A percentile compares a stretch with the other conserved stretches of the same genome.
phyloP scores from a whole-genome alignment of 768 basidiomycete genomes.

The Rossbeevera mucosa region DNA sequence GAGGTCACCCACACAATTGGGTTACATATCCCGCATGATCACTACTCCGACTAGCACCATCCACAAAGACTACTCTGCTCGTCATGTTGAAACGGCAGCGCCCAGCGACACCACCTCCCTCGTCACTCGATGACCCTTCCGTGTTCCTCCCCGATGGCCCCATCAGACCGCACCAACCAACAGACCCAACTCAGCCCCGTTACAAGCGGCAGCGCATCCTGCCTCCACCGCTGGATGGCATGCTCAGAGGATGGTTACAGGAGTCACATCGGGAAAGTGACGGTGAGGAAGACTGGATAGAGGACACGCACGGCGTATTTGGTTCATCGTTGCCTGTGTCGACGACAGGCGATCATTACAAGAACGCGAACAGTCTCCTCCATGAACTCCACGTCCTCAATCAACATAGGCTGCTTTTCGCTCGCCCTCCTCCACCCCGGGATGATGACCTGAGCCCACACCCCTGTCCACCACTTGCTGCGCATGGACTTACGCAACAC shows the following conservation, averaged over 20 bases:
- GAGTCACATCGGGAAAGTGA: constrained; percentile 21
- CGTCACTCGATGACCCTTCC: constrained; percentile 25
- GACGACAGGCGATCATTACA: constrained; percentile 41
- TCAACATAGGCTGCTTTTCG: constrained; percentile 55
- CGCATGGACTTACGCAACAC: neutral
- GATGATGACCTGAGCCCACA: constrained; percentile 6
- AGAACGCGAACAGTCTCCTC: constrained; percentile 57
- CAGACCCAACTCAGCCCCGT: constrained; percentile 25
- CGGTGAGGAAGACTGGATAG: constrained; percentile 32
- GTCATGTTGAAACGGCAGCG: constrained; percentile 55
- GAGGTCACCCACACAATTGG: constrained; percentile 8
- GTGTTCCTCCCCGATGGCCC: constrained; percentile 15
- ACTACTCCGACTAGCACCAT: neutral
- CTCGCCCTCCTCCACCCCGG: constrained; percentile 11
- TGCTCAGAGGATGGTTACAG: constrained; percentile 42
- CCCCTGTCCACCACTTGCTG: neutral
- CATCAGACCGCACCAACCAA: constrained; percentile 10
- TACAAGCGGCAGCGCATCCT: constrained; percentile 52
- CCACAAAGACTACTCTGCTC: constrained; percentile 1
- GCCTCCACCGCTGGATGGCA: constrained; percentile 52
- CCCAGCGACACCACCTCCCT: constrained; percentile 40
- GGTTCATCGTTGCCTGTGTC: constrained; percentile 10
- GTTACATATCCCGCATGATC: neutral
- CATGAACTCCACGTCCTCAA: constrained; percentile 67
- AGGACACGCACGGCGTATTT: constrained; percentile 34